Base-by-base conservation (phyloP, 163 green algal genomes). In the Volvox carteri region DNA sequence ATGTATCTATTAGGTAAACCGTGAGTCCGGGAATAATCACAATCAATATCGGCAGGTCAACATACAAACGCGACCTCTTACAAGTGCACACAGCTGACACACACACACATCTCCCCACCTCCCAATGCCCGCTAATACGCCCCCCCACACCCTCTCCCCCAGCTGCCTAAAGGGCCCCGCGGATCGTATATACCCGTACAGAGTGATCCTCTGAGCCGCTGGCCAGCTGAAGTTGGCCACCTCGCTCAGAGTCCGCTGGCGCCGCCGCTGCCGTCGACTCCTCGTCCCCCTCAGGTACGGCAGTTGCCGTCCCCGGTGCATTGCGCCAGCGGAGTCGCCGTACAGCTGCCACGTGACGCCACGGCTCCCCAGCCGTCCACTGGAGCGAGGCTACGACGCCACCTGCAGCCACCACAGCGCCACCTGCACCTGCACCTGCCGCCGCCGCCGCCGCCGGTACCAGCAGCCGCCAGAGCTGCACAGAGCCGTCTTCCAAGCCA, bases 121-220 rank as follows among this genome's bases (percentile, higher is more conserved):
- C n/a, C n/a, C n/a, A n/a, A n/a, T n/a, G n/a, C n/a, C n/a, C n/a
- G n/a, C n/a, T n/a, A n/a, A n/a, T n/a, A n/a, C n/a, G n/a, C n/a
- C n/a, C n/a, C n/a, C n/a, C n/a, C n/a, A n/a, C n/a, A n/a, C n/a
- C n/a, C n/a, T n/a, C n/a, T n/a, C n/a, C n/a, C n/a, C n/a, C n/a
- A n/a, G n/a, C n/a, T n/a, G n/a, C n/a, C n/a, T n/a, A n/a, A n/a
- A n/a, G n/a, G n/a, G n/a, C n/a, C n/a, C n/a, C n/a, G n/a, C n/a
- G n/a, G n/a, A 89, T 48, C 28, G 41, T 84, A 30, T 94, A 95
- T 19, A 97, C 83, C 0, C 93, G 86, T 8, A 97, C 90, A 0
- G 91, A 88, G 60, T 97, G 92, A 85, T 98, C 95, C 0, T 95
- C 91, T n/a, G 90, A 92, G 39, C 92, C 92, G 1, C 93, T 95